These are phyloP conservation scores for Cyberlindnera maritima DNA, from an alignment of 805 yeast genomes.

Conservation along the genomic window DNA sequence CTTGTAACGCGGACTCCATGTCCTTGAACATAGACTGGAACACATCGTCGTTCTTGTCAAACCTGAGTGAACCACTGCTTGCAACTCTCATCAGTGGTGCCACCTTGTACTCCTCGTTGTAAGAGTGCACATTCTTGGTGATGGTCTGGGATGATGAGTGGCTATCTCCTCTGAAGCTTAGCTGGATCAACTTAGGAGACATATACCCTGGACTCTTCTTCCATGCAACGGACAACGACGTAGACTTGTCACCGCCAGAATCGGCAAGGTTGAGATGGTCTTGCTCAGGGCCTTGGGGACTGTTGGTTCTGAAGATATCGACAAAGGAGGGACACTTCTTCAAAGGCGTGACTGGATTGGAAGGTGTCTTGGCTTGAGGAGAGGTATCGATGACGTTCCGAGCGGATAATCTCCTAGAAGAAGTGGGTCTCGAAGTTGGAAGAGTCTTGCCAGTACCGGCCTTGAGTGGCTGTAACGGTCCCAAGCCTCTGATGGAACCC, in stretches of 20 bases:
- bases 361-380: not conserved
- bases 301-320: constrained; percentile 4
- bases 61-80: not conserved
- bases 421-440: constrained; percentile 7
- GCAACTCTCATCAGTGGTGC: not conserved
- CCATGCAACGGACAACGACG: constrained; percentile 1
- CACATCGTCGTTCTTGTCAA: not conserved
- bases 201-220: constrained; percentile 14
- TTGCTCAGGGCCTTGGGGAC: not conserved
- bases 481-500: not conserved
- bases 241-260: not conserved
- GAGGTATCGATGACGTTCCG: not conserved
- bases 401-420: not conserved
- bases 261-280: too few species aligned
- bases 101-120: too few species aligned
- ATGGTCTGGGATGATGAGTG: too few species aligned
- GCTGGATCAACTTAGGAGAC: constrained; percentile 16
- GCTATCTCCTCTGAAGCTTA: too few species aligned
- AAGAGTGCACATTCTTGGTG: too few species aligned
- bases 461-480: not conserved
- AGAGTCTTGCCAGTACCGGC: constrained; percentile 7
- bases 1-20: constrained; percentile 12
- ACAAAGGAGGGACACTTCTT: constrained; percentile 12
- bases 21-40: not conserved
- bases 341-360: constrained; percentile 1